A percentile compares a stretch with the other conserved stretches of the same genome.
phyloP scores from a whole-genome alignment of 768 basidiomycete genomes.

The Podaxis sp. region DNA sequence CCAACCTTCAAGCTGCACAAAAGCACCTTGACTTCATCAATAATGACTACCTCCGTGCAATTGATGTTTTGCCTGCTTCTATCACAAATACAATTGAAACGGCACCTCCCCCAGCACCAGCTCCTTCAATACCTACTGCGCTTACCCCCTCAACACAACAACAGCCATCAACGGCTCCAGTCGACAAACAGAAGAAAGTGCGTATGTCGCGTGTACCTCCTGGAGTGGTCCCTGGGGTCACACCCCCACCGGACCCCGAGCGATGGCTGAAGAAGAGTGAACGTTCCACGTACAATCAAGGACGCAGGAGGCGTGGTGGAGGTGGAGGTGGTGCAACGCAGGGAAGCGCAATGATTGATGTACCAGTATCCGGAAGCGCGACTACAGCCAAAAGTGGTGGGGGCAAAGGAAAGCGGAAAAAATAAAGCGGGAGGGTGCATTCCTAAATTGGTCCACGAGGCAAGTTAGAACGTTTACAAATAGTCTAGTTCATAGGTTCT shows the following conservation, averaged over 20 bases:
- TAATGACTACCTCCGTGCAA: conserved; percentile 60
- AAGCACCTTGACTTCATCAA: conserved; percentile 84
- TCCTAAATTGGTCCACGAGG: conserved; percentile 10
- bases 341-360: conserved; percentile 49
- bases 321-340: conserved; percentile 66
- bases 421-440: conserved; percentile 32
- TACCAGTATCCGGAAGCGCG: conserved; percentile 28
- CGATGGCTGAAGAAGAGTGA: conserved; percentile 89
- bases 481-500: neutral
- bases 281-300: conserved; percentile 56
- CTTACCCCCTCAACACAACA: conserved; percentile 30
- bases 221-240: conserved; percentile 76
- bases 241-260: conserved; percentile 83
- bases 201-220: conserved; percentile 69
- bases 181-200: conserved; percentile 40
- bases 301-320: conserved; percentile 52
- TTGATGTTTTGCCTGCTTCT: conserved; percentile 58
- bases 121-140: conserved; percentile 29
- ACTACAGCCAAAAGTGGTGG: conserved; percentile 36
- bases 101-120: conserved; percentile 51
- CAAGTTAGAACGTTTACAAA: conserved; percentile 1
- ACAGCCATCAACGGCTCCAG: conserved; percentile 32
- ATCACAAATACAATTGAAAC: conserved; percentile 58
- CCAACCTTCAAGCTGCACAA: conserved; percentile 81
- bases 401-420: conserved; percentile 70